Conservation (phyloP, 2,329 filamentous ascomycete genomes). For the Ophiocordyceps robertsii region DNA sequence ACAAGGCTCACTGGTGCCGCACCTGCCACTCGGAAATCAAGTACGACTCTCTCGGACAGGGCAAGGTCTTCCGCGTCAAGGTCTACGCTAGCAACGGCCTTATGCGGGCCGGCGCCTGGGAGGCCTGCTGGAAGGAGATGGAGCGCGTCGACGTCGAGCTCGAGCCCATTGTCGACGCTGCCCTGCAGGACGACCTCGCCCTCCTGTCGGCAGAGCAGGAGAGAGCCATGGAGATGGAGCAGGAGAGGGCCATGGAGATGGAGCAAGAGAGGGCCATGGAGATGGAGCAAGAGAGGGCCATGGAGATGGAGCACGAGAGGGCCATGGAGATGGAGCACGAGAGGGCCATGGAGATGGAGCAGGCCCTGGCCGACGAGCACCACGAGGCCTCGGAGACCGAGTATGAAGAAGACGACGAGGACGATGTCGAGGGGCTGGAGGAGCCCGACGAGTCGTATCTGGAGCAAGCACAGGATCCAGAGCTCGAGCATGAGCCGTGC, state of each 20-base stretch:
- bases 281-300: slow-evolving; percentile 19
- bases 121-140: slow-evolving; percentile 93
- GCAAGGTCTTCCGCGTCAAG: slow-evolving; percentile 61
- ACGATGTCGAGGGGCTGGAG: not conserved
- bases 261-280: slow-evolving; percentile 22
- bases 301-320: slow-evolving; percentile 22
- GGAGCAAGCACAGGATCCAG: slow-evolving; percentile 3
- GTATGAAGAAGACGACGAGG: slow-evolving; percentile 1
- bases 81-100: slow-evolving; percentile 91
- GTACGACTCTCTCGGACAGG: slow-evolving; percentile 36
- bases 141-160: slow-evolving; percentile 95
- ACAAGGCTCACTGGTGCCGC: slow-evolving; percentile 39
- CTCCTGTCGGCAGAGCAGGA: slow-evolving; percentile 34
- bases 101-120: slow-evolving; percentile 86
- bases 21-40: slow-evolving; percentile 42
- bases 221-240: slow-evolving; percentile 21
- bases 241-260: slow-evolving; percentile 20
- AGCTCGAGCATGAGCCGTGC: not conserved
- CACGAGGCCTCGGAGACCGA: slow-evolving; percentile 11
- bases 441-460: not conserved
- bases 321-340: slow-evolving; percentile 26
- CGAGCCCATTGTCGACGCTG: slow-evolving; percentile 53
- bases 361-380: slow-evolving; percentile 12
- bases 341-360: slow-evolving; percentile 21
- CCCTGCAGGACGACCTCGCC: slow-evolving; percentile 46